Conservation (phyloP, 331 rosid genomes). For the Stylosanthes scabra region DNA sequence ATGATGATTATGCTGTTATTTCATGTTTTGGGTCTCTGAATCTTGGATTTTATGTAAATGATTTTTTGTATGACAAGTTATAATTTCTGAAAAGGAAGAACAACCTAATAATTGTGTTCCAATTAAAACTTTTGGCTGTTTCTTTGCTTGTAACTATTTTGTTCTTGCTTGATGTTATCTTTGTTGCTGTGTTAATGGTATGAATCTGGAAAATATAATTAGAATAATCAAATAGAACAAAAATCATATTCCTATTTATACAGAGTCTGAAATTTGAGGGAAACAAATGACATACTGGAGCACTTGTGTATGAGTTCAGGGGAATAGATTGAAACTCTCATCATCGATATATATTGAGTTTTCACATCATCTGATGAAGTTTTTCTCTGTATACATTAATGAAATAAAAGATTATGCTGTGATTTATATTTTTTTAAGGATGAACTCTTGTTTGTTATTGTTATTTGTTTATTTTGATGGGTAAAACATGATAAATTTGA, state of each 20-base stretch:
- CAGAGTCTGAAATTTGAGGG: constrained; percentile 1
- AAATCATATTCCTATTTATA: background rate
- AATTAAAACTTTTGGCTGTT: constrained; percentile 5
- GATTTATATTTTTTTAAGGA: too few relatives aligned
- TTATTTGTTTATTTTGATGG: too few relatives aligned
- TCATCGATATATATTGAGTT: constrained; percentile 27
- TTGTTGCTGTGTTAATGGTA: background rate
- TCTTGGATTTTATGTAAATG: too few relatives aligned
- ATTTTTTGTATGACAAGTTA: background rate
- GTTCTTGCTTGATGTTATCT: background rate
- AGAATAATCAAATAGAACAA: constrained; percentile 18
- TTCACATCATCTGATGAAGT: constrained; percentile 24
- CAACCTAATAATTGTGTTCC: constrained; percentile 2
- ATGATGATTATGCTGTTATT: too few relatives aligned
- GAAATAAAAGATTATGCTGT: too few relatives aligned
- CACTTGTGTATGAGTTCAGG: background rate
- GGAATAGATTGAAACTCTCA: background rate
- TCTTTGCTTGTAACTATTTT: background rate
- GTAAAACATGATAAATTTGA: too few relatives aligned
- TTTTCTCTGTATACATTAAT: constrained; percentile 38
- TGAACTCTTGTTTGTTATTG: too few relatives aligned
- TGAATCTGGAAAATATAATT: constrained; percentile 13
- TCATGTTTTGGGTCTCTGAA: too few relatives aligned
- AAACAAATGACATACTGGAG: constrained; percentile 21
- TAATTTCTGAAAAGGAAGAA: background rate